A percentile compares a stretch with the other conserved stretches of the same genome.
phyloP scores from a whole-genome alignment of 73 alveolate species.

The Halteria grandinella region DNA sequence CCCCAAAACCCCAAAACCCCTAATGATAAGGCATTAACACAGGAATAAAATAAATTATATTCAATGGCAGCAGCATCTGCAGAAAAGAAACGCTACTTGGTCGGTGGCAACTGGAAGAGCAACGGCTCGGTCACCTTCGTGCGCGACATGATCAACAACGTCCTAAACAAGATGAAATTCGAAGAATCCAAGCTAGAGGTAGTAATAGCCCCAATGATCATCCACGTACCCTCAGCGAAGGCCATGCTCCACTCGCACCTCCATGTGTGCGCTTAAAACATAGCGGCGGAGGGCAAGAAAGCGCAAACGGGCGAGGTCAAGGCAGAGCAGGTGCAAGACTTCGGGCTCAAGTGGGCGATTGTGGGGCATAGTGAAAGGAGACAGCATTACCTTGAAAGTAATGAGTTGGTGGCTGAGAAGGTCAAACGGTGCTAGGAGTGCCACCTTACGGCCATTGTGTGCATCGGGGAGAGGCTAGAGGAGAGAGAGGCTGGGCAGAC shows the following conservation, averaged over 20 bases:
- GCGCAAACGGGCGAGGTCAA: slow-evolving; percentile 84
- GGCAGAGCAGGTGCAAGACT: slow-evolving; percentile 82
- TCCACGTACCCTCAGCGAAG: slow-evolving; percentile 67
- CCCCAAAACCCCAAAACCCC: too few relatives aligned
- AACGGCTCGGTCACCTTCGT: slow-evolving; percentile 75
- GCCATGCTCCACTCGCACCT: slow-evolving; percentile 69
- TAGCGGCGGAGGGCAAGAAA: slow-evolving; percentile 62
- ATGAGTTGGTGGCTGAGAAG: slow-evolving; percentile 74
- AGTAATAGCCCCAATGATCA: slow-evolving; percentile 67
- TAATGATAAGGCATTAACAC: too few relatives aligned
- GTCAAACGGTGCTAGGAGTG: slow-evolving; percentile 69
- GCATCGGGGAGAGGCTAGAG: slow-evolving; percentile 80
- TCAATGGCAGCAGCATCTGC: too few relatives aligned
- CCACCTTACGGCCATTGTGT: slow-evolving; percentile 70
- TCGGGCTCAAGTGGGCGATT: slow-evolving; percentile 83
- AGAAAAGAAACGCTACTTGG: too few relatives aligned
- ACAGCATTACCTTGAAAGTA: slow-evolving; percentile 70
- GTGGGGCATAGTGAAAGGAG: slow-evolving; percentile 88
- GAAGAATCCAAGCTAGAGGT: slow-evolving; percentile 36
- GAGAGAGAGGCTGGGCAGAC: slow-evolving; percentile 73
- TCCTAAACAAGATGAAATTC: slow-evolving; percentile 44
- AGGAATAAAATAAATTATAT: too few relatives aligned
- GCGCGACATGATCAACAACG: slow-evolving; percentile 61
- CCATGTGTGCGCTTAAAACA: slow-evolving; percentile 67
- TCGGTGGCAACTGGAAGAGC: slow-evolving; percentile 85